Percentiles rank a stretch among this genome's conserved stretches.
Conservation (phyloP, 176 grass and related monocot genomes). For the Otatea glauca region DNA sequence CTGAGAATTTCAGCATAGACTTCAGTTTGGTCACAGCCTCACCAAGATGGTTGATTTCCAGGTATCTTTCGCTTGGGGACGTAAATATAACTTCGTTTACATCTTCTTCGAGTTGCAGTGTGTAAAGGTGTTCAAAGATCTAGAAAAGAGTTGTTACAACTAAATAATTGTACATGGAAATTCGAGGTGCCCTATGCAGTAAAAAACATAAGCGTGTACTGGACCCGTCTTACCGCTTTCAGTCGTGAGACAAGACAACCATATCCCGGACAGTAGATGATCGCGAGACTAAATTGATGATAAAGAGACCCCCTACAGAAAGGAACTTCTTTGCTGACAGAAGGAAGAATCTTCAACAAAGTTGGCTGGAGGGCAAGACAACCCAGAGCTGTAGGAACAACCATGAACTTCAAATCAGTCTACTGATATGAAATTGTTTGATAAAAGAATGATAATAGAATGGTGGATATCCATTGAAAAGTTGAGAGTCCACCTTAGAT, state of each 20-base stretch:
- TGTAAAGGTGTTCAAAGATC: too few relatives aligned
- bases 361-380: conserved; percentile 73
- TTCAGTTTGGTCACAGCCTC: conserved; percentile 51
- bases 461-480: background rate
- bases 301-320: conserved; percentile 68
- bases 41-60: conserved; percentile 43
- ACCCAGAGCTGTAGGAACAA: conserved; percentile 66
- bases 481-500: too few relatives aligned
- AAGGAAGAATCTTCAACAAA: conserved; percentile 89
- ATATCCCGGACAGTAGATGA: conserved; percentile 66
- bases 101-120: conserved; percentile 73
- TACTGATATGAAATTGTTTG: conserved; percentile 27
- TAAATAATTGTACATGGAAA: background rate
- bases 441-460: conserved; percentile 3
- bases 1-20: conserved; percentile 61
- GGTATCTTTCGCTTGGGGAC: conserved; percentile 47
- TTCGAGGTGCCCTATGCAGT: background rate
- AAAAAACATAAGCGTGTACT: background rate
- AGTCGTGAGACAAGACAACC: conserved; percentile 67
- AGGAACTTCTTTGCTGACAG: conserved; percentile 62
- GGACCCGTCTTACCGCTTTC: conserved; percentile 58
- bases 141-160: background rate
- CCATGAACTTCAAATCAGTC: conserved; percentile 14
- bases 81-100: conserved; percentile 89
- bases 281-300: conserved; percentile 86